Evolutionary conservation across 73 alveolate genomes (phyloP), one percentile per base, ranked within the genome.

Genomic region (Breviolum minutum): DNA sequence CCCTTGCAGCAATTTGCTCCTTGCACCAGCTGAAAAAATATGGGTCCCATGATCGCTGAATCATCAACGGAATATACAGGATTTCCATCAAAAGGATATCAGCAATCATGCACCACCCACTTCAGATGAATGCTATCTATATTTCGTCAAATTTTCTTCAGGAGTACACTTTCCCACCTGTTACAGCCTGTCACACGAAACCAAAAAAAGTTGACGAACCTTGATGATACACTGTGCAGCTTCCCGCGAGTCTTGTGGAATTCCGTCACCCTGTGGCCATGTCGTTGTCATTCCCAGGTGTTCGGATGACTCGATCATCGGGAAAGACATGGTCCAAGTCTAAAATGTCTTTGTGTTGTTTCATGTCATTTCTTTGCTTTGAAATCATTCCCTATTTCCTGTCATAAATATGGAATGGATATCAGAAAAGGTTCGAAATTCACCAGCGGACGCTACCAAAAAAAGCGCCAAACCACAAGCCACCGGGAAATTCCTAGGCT

Each of bases 171-270:
- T 40, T 3, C 54, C 3, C 54, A 40, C 54, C 54, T 40, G 54
- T 40, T 3, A 3, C 54, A 40, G 54, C 54, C 74, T 66, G 17
- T 66, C 24, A 68, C 77, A 68, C 24, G 1, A 68, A 68, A 66
- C 11, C 24, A 66, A 68, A 68, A 68, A 4, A 68, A 68, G 6
- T 68, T n/a, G n/a, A 68, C 77, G 8, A 26, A 63, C 94, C 94
- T 86, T 61, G 94, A 92, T 80, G 48, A 92, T 63, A 69, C 98
- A 92, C 90, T 92, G 98, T 80, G 87, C 98, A 7, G 98, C 98
- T 80, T 73, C 73, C 71, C 66, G 89, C 90, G 98, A 73, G 20
- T 92, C 98, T 92, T 92, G 98, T 30, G 98, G 98, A 62, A 92
- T 92, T 13, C 98, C 98, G 24, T 92, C 98, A 11, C 98, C 98